Percentiles rank a stretch among this genome's conserved stretches.
These are phyloP conservation scores for Podospora fimiseda DNA, from an alignment of 495 filamentous ascomycete species.

Conservation along the genomic window DNA sequence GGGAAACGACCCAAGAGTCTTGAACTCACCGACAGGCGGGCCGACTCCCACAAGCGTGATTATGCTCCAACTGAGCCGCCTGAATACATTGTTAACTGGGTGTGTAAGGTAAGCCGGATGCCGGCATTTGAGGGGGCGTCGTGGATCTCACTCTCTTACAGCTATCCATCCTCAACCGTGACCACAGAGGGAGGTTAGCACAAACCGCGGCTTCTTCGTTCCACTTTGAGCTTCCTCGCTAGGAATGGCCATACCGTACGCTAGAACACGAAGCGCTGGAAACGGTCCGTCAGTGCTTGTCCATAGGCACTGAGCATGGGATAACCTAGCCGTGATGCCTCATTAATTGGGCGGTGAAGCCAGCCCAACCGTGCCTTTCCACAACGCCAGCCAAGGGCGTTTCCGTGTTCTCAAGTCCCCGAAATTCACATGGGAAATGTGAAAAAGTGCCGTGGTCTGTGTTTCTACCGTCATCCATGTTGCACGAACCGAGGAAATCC, in stretches of 20 bases:
- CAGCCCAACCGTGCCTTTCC: too few relatives aligned
- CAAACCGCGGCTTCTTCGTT: neutral
- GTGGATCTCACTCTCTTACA: neutral
- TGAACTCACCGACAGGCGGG: neutral
- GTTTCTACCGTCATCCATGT: too few relatives aligned
- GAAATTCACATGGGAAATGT: neutral
- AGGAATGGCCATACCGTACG: neutral
- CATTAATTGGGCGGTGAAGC: neutral
- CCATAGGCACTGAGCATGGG: neutral
- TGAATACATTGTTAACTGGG: too few relatives aligned
- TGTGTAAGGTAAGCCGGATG: neutral
- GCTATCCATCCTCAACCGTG: neutral
- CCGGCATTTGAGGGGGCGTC: neutral
- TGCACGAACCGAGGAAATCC: neutral
- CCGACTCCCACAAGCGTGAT: neutral
- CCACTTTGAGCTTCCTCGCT: neutral
- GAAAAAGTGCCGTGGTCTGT: neutral
- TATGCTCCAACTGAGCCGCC: neutral
- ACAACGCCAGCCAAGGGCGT: too few relatives aligned
- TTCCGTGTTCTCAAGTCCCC: neutral
- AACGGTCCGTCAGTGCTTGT: too few relatives aligned
- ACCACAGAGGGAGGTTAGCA: neutral
- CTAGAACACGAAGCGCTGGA: neutral
- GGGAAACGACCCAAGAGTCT: neutral
- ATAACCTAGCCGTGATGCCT: neutral